These are phyloP conservation scores for Cercophora scortea DNA, from an alignment of 495 filamentous ascomycete genomes.

Conservation along the genomic window DNA sequence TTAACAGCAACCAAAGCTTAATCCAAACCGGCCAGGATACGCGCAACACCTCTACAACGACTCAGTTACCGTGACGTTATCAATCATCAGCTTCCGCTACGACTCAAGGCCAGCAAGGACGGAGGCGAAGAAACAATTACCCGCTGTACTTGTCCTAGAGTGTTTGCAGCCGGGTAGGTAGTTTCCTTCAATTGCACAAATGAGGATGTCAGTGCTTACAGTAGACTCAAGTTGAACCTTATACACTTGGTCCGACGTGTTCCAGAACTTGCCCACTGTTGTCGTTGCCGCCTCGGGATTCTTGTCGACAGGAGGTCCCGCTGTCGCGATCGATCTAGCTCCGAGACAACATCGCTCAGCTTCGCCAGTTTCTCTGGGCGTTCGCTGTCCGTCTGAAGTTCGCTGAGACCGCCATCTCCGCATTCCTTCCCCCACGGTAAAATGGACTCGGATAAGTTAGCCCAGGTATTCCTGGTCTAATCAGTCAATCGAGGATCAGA, in stretches of 20 bases:
- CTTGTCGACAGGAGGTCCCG: not conserved
- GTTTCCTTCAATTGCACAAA: too few species aligned
- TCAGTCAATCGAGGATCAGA: not conserved
- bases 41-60: too few species aligned
- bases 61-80: too few species aligned
- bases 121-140: not conserved
- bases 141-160: not conserved
- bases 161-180: too few species aligned
- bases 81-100: not conserved
- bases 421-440: not conserved
- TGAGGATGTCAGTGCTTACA: too few species aligned
- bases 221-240: not conserved
- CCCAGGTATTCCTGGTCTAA: not conserved
- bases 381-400: slow-evolving; percentile 1
- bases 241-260: not conserved
- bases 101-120: not conserved
- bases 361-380: slow-evolving; percentile 1
- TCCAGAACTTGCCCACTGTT: slow-evolving; percentile 1
- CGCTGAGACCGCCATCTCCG: not conserved
- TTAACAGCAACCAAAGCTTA: too few species aligned
- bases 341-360: not conserved
- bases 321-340: not conserved
- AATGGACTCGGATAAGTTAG: not conserved
- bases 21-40: too few species aligned
- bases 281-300: not conserved